Evolutionary conservation across 306 rosid genomes (phyloP).

Genomic region (Luffa acutangula): DNA sequence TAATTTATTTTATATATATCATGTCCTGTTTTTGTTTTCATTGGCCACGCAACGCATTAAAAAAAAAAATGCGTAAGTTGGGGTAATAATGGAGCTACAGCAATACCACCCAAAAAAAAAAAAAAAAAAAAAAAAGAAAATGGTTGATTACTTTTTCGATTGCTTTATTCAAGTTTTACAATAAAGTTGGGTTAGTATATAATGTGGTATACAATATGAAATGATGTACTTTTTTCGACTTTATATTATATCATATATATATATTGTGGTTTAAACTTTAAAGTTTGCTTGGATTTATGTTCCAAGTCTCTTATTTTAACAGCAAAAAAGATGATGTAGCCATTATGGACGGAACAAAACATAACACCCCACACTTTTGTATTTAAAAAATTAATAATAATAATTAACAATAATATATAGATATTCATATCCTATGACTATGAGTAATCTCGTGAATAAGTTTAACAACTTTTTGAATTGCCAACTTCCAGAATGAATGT

Average conservation of each 20-base stretch:
- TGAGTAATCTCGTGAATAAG: not conserved
- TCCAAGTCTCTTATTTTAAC: not conserved
- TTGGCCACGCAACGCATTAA: not conserved
- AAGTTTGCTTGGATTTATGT: not conserved
- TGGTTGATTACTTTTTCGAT: not conserved
- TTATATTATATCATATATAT: not conserved
- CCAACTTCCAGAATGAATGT: not conserved
- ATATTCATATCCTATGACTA: not conserved
- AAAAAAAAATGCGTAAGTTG: not conserved
- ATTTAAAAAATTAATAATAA: not conserved
- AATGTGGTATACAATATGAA: not conserved
- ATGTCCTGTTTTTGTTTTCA: not conserved
- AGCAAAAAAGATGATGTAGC: not conserved
- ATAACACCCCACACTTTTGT: not conserved
- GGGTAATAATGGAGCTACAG: slow-evolving; percentile 4
- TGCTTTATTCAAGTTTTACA: not conserved
- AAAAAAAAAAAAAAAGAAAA: not conserved
- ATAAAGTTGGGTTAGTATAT: not conserved
- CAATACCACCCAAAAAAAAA: not conserved
- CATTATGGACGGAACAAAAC: not conserved
- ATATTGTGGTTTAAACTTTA: not conserved
- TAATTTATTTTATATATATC: not conserved
- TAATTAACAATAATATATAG: not conserved
- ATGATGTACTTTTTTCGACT: not conserved
- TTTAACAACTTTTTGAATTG: not conserved